These are phyloP conservation scores for Pseudogymnoascus sp. DNA, from an alignment of 2,329 filamentous ascomycete genomes.

Conservation along the genomic window DNA sequence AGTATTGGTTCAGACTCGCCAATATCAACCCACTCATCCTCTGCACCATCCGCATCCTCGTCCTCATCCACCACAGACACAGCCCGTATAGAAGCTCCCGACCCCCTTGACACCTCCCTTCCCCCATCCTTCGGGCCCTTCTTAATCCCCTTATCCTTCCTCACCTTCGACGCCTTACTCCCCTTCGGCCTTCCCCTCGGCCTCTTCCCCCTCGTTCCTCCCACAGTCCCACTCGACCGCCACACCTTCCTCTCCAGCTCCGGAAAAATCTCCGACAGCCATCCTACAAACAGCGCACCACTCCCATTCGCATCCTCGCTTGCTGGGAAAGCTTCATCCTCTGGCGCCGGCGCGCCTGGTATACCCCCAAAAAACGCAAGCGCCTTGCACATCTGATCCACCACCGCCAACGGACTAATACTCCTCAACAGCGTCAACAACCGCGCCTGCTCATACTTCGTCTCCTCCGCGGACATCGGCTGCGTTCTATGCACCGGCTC, in stretches of 20 bases:
- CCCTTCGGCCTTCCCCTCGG: conserved; percentile 48
- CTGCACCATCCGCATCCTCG: conserved; percentile 18
- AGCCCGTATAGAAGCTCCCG: neutral
- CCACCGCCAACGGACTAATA: conserved; percentile 46
- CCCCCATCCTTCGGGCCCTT: conserved; percentile 30
- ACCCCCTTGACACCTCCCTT: neutral
- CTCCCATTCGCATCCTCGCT: conserved; percentile 49
- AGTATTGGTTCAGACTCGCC: conserved; percentile 17
- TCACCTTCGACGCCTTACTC: conserved; percentile 41
- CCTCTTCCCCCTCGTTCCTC: conserved; percentile 36
- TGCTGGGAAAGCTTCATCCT: conserved; percentile 44
- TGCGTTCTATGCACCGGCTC: conserved; percentile 19
- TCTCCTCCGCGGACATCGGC: conserved; percentile 38
- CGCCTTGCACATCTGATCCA: conserved; percentile 55
- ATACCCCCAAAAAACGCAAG: conserved; percentile 56
- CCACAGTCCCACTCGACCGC: conserved; percentile 27
- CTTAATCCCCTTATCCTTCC: conserved; percentile 42
- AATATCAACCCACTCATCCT: conserved; percentile 40
- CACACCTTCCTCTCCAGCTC: conserved; percentile 22
- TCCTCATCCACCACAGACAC: neutral
- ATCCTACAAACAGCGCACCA: conserved; percentile 51
- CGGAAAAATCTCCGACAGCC: conserved; percentile 57
- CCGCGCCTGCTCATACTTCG: conserved; percentile 51
- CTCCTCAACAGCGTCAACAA: conserved; percentile 48
- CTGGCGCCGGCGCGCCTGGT: conserved; percentile 44